phyloP scores from a whole-genome alignment of 495 filamentous ascomycete genomes.

The Xylaria cubensis region DNA sequence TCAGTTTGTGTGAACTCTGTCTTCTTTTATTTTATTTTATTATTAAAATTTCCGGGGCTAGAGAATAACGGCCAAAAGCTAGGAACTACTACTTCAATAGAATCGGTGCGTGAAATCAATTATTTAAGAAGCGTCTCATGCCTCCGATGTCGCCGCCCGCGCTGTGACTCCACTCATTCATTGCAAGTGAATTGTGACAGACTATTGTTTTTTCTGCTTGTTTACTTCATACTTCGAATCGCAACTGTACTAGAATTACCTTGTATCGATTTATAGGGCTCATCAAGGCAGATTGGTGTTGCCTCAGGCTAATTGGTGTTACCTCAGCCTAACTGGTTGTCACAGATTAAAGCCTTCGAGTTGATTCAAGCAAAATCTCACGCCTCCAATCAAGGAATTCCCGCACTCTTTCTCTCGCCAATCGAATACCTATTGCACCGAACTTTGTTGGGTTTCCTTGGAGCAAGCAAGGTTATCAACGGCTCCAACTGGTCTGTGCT shows the following conservation, averaged over 20 bases:
- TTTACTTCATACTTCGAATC: background rate
- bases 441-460: background rate
- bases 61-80: background rate
- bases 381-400: constrained; percentile 13
- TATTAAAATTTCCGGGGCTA: background rate
- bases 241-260: background rate
- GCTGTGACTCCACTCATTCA: constrained; percentile 8
- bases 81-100: background rate
- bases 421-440: background rate
- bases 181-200: background rate
- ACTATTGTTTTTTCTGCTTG: background rate
- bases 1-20: too few species aligned
- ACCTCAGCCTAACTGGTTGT: background rate
- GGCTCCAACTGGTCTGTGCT: constrained; percentile 26
- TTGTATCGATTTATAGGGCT: background rate
- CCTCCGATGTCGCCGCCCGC: constrained; percentile 4
- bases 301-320: background rate
- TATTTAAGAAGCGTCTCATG: background rate
- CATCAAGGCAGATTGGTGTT: background rate
- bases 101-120: background rate
- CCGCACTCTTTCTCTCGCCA: background rate
- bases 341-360: background rate
- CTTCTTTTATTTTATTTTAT: background rate
- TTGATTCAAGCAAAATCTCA: background rate
- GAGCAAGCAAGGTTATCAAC: background rate